phyloP scores from a whole-genome alignment of 805 yeast species.

The Starmerella sp. region DNA sequence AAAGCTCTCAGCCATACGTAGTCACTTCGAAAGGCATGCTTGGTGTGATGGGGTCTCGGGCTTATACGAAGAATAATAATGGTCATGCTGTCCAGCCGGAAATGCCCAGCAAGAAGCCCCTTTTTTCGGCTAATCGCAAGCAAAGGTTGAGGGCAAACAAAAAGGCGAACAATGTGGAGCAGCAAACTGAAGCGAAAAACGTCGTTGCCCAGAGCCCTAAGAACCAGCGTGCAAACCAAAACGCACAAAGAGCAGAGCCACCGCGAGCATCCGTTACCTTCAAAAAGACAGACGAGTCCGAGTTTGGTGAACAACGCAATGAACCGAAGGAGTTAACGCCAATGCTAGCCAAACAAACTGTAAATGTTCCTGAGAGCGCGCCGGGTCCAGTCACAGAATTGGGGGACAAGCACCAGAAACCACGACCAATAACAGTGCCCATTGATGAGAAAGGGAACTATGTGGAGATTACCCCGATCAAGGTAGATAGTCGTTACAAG shows the following conservation, averaged over 20 bases:
- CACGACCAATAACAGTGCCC: background rate
- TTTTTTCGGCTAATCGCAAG: background rate
- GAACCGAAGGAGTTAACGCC: no score
- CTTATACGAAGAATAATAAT: background rate
- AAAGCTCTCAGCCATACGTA: background rate
- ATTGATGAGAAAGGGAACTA: background rate
- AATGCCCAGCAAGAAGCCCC: background rate
- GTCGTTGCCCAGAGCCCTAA: no score
- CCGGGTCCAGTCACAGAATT: no score
- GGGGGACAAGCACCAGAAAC: background rate
- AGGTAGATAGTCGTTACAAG: conserved; percentile 14
- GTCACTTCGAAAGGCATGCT: background rate
- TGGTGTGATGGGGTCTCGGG: background rate
- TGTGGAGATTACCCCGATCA: conserved; percentile 4
- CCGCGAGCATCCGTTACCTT: no score
- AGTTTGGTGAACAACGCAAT: no score
- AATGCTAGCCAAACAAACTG: no score
- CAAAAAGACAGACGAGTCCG: no score
- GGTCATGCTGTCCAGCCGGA: background rate
- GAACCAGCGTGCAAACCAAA: no score
- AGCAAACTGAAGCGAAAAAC: background rate
- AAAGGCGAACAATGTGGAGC: background rate
- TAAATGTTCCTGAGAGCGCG: no score
- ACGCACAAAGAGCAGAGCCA: no score
- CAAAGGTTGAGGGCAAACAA: background rate